A percentile compares a stretch with the other conserved stretches of the same genome.
These are phyloP conservation scores for Casuarina equisetifolia DNA, from an alignment of 306 rosid species.

Conservation along the genomic window DNA sequence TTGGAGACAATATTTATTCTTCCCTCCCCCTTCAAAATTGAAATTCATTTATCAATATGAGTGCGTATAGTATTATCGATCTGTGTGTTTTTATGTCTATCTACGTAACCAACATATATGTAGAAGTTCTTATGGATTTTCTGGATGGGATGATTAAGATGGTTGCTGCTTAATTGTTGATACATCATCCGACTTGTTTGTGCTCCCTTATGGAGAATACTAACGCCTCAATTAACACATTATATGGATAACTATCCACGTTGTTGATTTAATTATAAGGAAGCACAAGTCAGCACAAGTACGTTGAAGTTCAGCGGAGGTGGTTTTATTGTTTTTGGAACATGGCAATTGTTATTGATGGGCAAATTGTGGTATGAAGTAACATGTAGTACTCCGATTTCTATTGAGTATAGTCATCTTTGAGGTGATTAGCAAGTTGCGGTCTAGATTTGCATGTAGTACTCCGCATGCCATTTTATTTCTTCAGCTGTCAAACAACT, in stretches of 20 bases:
- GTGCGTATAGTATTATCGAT: too few species aligned
- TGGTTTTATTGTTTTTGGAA: neutral
- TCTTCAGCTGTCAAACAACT: neutral
- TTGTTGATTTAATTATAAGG: too few species aligned
- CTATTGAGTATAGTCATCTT: neutral
- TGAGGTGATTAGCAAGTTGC: neutral
- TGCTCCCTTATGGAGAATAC: neutral
- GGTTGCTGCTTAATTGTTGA: neutral
- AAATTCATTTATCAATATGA: too few species aligned
- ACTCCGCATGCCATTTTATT: neutral
- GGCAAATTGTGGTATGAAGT: neutral
- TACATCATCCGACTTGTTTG: neutral
- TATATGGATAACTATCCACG: neutral
- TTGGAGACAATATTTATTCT: neutral
- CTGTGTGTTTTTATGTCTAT: too few species aligned
- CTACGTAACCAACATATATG: too few species aligned
- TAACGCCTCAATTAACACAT: too few species aligned
- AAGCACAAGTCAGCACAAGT: too few species aligned
- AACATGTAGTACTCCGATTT: neutral
- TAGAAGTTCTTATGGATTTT: neutral
- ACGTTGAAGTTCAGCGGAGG: neutral
- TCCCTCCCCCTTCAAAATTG: too few species aligned
- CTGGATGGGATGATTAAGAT: neutral
- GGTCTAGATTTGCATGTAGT: too few species aligned
- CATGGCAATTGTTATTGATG: neutral